Evolutionary conservation across 2,329 filamentous ascomycete genomes (phyloP).

Genomic region (Calonectria crousiana): DNA sequence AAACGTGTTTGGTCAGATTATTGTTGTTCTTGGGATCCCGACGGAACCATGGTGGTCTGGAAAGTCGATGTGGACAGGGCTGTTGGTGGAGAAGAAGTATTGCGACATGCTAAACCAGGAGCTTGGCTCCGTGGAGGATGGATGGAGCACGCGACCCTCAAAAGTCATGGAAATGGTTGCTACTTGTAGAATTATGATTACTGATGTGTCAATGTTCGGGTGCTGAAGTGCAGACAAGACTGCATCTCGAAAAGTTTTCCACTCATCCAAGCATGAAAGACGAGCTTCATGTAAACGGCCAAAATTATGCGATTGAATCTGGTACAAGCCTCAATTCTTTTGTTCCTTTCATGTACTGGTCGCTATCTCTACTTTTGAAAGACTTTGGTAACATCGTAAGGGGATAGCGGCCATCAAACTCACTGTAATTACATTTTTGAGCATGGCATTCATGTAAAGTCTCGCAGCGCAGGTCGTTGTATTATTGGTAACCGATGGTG

Average conservation of each 20-base stretch:
- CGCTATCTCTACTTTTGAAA: not conserved
- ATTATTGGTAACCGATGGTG: not conserved
- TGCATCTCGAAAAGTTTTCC: not conserved
- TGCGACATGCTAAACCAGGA: conserved; percentile 28
- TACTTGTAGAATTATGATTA: not conserved
- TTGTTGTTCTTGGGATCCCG: conserved; percentile 33
- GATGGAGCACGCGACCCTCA: conserved; percentile 12
- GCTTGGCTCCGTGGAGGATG: conserved; percentile 16
- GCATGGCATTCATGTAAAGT: not conserved
- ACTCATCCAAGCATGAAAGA: not conserved
- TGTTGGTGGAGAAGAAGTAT: conserved; percentile 17
- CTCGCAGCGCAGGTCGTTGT: not conserved
- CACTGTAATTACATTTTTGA: too few relatives aligned
- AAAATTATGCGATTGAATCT: not conserved
- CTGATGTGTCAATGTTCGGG: not conserved
- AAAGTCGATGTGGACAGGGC: conserved; percentile 23
- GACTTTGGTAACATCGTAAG: not conserved
- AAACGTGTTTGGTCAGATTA: conserved; percentile 29
- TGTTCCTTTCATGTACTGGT: not conserved
- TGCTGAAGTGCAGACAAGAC: not conserved
- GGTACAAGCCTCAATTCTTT: not conserved
- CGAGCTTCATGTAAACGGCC: not conserved
- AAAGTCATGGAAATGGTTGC: conserved; percentile 11
- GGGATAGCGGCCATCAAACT: not conserved
- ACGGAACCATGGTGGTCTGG: not conserved